Base-by-base conservation (phyloP, 306 rosid species). In the Clitoria ternatea region DNA sequence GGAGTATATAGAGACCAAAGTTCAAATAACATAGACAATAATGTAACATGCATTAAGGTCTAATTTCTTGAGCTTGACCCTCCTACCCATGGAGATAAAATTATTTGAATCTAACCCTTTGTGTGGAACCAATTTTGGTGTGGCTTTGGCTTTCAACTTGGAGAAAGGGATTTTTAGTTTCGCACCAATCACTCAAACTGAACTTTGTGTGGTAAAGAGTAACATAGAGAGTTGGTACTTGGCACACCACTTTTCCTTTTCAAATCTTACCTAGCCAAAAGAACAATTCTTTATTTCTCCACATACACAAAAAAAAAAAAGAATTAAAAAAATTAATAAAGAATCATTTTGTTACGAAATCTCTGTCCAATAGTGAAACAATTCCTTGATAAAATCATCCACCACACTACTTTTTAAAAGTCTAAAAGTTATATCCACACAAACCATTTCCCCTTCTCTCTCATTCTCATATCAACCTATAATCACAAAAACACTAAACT, bases 171-270 rank as follows among this genome's bases (percentile, higher is more conserved):
- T 82, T 70, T 64, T 78, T 27, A 69, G 81, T 83, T 71, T 7
- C 12, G 49, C 78, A 23, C 39, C 78, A 65, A 75, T 83, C 84
- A 60, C 81, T 71, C 72, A 30, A 27, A 13, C 64, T 71, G 59
- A 57, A 40, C 74, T 64, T 20, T 69, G 79, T 83, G 44, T 50
- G 86, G 81, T 82, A 52, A 82, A 40, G 86, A 82, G 86, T 82
- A 63, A 78, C 73, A 66, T 74, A 18, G 63, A 18, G 63, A 64
- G 81, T 78, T 74, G 75, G 76, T 78, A 57, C 63, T 78, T 82
- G 32, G 63, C 66, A 27, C 55, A 29, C 64, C 36, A 49, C 83
- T 79, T 83, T 65, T 75, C 74, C 64, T 74, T 79, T 60, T 78
- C 75, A 78, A 78, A 61, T 82, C 82, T 74, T 64, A 66, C 81